Conservation (phyloP, 305 asterid genomes). For the Fraxinus dipetala region DNA sequence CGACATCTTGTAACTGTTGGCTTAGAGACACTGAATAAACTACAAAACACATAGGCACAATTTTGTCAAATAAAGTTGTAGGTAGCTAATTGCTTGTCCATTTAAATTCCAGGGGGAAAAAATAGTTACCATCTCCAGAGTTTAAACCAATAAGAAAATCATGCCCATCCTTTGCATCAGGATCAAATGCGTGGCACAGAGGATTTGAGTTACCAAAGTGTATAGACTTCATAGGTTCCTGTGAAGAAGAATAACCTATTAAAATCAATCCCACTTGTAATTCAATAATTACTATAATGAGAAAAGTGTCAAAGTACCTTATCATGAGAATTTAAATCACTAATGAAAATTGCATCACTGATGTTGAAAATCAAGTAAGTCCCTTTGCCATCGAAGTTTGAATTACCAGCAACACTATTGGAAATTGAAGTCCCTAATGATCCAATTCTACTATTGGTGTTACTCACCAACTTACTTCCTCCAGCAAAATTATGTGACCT, state of each 20-base stretch:
- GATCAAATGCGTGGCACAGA: slow-evolving; percentile 89
- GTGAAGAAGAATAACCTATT: slow-evolving; percentile 38
- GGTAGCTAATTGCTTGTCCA: not conserved
- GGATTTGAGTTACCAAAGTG: slow-evolving; percentile 30
- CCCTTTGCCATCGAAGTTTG: slow-evolving; percentile 51
- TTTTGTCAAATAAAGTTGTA: slow-evolving; percentile 14
- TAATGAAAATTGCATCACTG: slow-evolving; percentile 29
- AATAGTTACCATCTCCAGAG: slow-evolving; percentile 82
- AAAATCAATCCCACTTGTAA: slow-evolving; percentile 32
- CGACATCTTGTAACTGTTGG: slow-evolving; percentile 33
- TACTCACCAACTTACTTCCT: slow-evolving; percentile 60
- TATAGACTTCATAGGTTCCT: slow-evolving; percentile 35
- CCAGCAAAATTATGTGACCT: slow-evolving; percentile 90
- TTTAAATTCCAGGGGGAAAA: slow-evolving; percentile 12
- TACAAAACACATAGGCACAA: slow-evolving; percentile 19
- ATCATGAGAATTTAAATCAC: slow-evolving; percentile 66
- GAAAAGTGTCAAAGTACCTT: slow-evolving; percentile 55
- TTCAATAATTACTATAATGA: not conserved
- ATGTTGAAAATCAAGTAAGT: slow-evolving; percentile 27
- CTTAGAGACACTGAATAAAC: slow-evolving; percentile 34
- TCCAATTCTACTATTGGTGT: slow-evolving; percentile 69
- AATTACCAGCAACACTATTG: slow-evolving; percentile 50
- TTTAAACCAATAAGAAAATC: slow-evolving; percentile 91
- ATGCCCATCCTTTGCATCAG: slow-evolving; percentile 94
- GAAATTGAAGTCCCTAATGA: slow-evolving; percentile 75